These are phyloP conservation scores for Tillandsia fasciculata DNA, from an alignment of 176 grass and related monocot genomes.

Conservation along the genomic window DNA sequence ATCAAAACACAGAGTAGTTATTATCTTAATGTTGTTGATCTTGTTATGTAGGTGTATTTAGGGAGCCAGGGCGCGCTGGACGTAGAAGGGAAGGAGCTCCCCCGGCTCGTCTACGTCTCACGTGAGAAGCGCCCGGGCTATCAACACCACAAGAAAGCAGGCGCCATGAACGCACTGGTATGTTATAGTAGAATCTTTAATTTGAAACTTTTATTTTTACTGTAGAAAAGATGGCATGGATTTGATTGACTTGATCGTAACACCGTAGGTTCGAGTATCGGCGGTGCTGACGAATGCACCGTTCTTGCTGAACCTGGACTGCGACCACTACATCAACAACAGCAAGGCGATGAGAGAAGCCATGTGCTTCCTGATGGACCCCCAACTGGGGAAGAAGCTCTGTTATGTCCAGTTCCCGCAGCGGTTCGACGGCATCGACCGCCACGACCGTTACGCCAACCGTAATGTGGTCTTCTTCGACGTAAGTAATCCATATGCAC, in stretches of 20 bases:
- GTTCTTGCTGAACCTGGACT: conserved; percentile 89
- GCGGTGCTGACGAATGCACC: conserved; percentile 91
- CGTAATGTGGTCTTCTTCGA: conserved; percentile 95
- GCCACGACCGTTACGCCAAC: conserved; percentile 75
- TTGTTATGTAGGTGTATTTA: conserved; percentile 50
- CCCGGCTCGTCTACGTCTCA: conserved; percentile 75
- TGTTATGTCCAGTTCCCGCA: conserved; percentile 97
- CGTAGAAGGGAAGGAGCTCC: conserved; percentile 69
- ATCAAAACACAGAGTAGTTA: not conserved
- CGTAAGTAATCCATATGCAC: conserved; percentile 11
- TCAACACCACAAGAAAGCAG: conserved; percentile 98
- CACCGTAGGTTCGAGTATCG: conserved; percentile 46
- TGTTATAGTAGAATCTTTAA: not conserved
- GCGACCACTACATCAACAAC: conserved; percentile 97
- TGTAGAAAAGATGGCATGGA: too few species aligned
- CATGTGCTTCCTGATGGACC: conserved; percentile 99
- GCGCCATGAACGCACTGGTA: conserved; percentile 80
- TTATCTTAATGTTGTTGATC: too few species aligned
- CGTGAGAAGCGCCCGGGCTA: conserved; percentile 69
- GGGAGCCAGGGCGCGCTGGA: conserved; percentile 81
- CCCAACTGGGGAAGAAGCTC: conserved; percentile 85
- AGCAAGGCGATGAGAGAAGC: conserved; percentile 93
- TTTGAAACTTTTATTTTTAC: too few species aligned
- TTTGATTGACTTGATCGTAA: too few species aligned
- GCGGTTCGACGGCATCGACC: conserved; percentile 88